phyloP scores from a whole-genome alignment of 192 early-diverging fungal genomes.

The Entomortierella chlamydospora region DNA sequence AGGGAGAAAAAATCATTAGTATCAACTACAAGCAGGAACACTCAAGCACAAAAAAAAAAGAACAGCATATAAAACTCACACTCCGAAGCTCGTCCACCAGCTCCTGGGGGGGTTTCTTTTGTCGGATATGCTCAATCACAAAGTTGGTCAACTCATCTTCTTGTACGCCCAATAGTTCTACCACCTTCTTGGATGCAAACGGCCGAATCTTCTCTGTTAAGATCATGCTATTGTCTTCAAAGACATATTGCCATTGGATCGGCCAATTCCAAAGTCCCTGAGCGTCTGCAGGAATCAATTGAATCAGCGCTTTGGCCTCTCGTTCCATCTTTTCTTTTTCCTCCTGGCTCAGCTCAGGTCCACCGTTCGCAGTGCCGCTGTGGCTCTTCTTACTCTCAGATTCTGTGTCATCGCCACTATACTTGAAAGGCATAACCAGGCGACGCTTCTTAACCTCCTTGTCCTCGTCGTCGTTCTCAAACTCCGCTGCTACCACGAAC shows the following conservation, averaged over 20 bases:
- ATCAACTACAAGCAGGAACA: background rate
- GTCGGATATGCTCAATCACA: conserved; percentile 76
- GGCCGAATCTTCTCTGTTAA: conserved; percentile 76
- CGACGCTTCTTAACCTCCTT: conserved; percentile 60
- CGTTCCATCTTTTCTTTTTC: conserved; percentile 74
- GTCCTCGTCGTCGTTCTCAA: conserved; percentile 64
- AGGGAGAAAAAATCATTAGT: too few relatives aligned
- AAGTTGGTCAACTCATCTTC: conserved; percentile 86
- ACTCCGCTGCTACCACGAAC: conserved; percentile 38
- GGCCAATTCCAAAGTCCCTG: conserved; percentile 77
- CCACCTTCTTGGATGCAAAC: conserved; percentile 82
- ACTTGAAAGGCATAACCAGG: conserved; percentile 63
- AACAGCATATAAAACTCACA: conserved; percentile 59
- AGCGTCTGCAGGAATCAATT: conserved; percentile 74
- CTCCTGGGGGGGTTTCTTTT: conserved; percentile 70
- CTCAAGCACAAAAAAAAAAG: background rate
- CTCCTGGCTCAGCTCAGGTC: conserved; percentile 45
- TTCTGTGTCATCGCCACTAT: conserved; percentile 60
- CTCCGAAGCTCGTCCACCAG: conserved; percentile 82
- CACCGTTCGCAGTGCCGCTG: conserved; percentile 3
- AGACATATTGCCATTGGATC: conserved; percentile 82
- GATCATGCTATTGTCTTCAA: conserved; percentile 64
- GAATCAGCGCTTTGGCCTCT: conserved; percentile 75
- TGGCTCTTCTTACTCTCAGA: conserved; percentile 30
- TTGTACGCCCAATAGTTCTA: conserved; percentile 82